Percentiles rank a stretch among this genome's conserved stretches.
These are phyloP conservation scores for Stephania japonica DNA, from an alignment of 164 flowering plant species.

Conservation along the genomic window DNA sequence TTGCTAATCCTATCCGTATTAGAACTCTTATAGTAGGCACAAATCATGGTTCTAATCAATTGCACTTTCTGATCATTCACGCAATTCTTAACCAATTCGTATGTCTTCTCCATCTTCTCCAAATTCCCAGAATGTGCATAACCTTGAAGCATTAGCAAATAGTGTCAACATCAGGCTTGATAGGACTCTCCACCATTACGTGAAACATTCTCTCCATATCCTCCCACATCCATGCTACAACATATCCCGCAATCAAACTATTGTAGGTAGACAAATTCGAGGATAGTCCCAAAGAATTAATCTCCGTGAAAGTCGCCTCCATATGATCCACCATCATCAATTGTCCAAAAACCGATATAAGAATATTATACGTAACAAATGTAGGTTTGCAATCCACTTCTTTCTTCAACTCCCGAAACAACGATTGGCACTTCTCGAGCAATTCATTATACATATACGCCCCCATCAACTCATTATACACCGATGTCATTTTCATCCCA, in stretches of 20 bases:
- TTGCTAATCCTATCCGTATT: conserved; percentile 41
- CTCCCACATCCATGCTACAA: conserved; percentile 89
- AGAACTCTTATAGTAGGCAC: conserved; percentile 68
- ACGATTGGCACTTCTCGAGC: conserved; percentile 40
- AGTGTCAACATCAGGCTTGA: conserved; percentile 55
- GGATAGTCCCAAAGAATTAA: conserved; percentile 32
- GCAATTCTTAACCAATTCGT: conserved; percentile 40
- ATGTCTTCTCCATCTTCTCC: conserved; percentile 69
- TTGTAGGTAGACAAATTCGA: conserved; percentile 63
- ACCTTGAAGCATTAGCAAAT: conserved; percentile 70
- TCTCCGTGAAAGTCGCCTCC: conserved; percentile 51
- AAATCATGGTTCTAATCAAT: conserved; percentile 63
- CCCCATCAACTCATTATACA: conserved; percentile 70
- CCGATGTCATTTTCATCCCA: conserved; percentile 31
- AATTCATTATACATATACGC: conserved; percentile 57
- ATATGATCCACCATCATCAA: conserved; percentile 62
- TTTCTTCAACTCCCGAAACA: conserved; percentile 56
- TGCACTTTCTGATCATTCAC: conserved; percentile 27
- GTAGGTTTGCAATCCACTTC: conserved; percentile 49
- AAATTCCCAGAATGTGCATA: conserved; percentile 63
- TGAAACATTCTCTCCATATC: conserved; percentile 53
- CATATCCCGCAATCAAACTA: conserved; percentile 64
- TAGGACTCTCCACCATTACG: conserved; percentile 36
- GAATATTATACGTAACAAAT: conserved; percentile 70
- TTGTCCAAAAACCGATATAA: conserved; percentile 69